Evolutionary conservation across 1,284 basidiomycete genomes (phyloP), one percentile per base, ranked within the genome.

Genomic region (Fomitopsis schrenkii): DNA sequence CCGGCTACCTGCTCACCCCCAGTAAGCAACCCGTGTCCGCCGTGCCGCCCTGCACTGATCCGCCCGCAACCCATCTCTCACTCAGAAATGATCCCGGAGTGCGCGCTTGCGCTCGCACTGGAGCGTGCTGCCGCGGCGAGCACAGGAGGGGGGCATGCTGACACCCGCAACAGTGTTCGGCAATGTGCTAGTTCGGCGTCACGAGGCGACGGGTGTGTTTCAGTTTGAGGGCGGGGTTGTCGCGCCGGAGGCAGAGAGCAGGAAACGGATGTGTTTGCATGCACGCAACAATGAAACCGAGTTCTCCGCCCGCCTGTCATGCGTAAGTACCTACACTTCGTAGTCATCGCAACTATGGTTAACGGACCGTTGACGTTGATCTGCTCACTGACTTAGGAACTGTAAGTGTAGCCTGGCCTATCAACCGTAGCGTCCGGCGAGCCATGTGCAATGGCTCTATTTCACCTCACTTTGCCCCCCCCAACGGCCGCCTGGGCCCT

Each of bases 141-240:
- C 81, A 1, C 78, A 75, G 38, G 67, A 77, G 59, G 94, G 94
- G 17, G 94, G 94, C 10, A 76, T 95, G 1, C 77, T 95, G 55
- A 96, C 94, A 1, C 86, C 93, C 0, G 83, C 88, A 67, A 85
- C 84, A 1, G 91, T 90, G 1, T 82, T 94, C 59, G 94, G 93
- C 15, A 84, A 89, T 62, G 83, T 83, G 3, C 70, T 95, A 57
- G 76, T 93, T 15, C 79, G 85, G 65, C 80, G 93, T 22, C 73
- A 95, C 60, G 76, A 80, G 64, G 77, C 77, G 28, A 83, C 79
- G 15, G 85, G 82, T 1, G 72, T 75, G 36, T 82, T 91, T 55
- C 72, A 80, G 57, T 83, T 90, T 66, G 79, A 83, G 55, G 84
- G 80, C 66, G 74, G 77, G 62, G 72, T 86, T 33, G 63, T 81